Conservation (phyloP, 139 green algal species). For the Tetraselmis chui region DNA sequence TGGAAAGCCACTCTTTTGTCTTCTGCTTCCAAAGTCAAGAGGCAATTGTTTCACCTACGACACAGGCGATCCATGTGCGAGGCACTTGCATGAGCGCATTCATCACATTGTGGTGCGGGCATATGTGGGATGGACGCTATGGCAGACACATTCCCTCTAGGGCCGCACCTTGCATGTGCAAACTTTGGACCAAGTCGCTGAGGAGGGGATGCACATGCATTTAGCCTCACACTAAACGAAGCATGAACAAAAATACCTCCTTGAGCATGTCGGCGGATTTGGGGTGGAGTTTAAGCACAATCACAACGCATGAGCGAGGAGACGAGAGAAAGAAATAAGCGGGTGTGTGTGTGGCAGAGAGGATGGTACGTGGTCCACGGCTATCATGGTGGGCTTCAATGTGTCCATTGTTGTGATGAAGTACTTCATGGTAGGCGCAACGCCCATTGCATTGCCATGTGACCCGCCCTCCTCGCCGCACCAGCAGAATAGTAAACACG, state of each 20-base stretch:
- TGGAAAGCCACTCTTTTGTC: constrained; percentile 37
- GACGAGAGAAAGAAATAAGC: too few relatives aligned
- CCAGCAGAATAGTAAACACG: too few relatives aligned
- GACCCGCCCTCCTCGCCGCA: not conserved
- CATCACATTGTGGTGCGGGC: too few relatives aligned
- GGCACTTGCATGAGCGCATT: too few relatives aligned
- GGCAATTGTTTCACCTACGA: constrained; percentile 54
- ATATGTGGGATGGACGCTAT: too few relatives aligned
- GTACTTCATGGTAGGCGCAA: constrained; percentile 79
- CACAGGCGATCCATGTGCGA: not conserved
- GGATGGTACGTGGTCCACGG: constrained; percentile 83
- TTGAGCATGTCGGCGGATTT: too few relatives aligned
- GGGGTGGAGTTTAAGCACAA: too few relatives aligned
- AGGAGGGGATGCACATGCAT: constrained; percentile 75
- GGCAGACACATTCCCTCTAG: not conserved
- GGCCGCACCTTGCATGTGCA: constrained; percentile 61
- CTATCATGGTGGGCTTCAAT: constrained; percentile 87
- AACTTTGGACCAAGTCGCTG: constrained; percentile 59
- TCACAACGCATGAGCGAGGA: too few relatives aligned
- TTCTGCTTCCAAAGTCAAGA: constrained; percentile 68
- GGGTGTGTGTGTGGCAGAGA: too few relatives aligned
- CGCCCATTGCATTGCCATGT: constrained; percentile 23
- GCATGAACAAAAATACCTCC: too few relatives aligned
- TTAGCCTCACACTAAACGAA: not conserved
- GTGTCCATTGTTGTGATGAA: constrained; percentile 95